These are phyloP conservation scores for Debaryomyces maramus DNA, from an alignment of 805 yeast species.

Conservation along the genomic window DNA sequence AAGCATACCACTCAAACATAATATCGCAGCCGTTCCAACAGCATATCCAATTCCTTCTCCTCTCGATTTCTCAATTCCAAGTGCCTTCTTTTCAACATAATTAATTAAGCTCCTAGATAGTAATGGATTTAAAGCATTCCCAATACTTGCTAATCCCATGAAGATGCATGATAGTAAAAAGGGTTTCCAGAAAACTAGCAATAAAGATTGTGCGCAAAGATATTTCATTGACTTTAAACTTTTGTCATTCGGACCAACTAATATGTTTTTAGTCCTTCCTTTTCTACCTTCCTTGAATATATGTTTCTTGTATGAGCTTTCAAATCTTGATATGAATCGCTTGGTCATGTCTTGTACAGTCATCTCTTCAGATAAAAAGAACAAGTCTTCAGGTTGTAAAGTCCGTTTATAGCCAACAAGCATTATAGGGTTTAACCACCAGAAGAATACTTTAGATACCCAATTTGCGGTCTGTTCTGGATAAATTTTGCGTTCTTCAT, in stretches of 20 bases:
- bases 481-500: conserved; percentile 47
- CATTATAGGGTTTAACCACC: conserved; percentile 21
- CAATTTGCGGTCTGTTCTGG: conserved; percentile 28
- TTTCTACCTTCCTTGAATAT: conserved; percentile 12
- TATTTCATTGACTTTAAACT: conserved; percentile 18
- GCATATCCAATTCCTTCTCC: conserved; percentile 72
- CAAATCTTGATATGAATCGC: conserved; percentile 2
- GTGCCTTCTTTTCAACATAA: conserved; percentile 45
- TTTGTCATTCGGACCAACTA: no score
- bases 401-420: conserved; percentile 20
- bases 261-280: no score
- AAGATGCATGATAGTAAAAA: conserved; percentile 35
- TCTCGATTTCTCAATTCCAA: conserved; percentile 26
- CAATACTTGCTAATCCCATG: conserved; percentile 41
- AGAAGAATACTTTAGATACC: conserved; percentile 15
- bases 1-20: conserved; percentile 17
- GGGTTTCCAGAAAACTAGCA: conserved; percentile 43
- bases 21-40: conserved; percentile 60
- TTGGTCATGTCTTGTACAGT: conserved; percentile 12
- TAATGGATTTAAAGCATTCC: conserved; percentile 57
- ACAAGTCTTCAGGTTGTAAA: conserved; percentile 16
- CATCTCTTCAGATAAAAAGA: conserved; percentile 11
- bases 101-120: conserved; percentile 58
- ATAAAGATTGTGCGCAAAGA: conserved; percentile 41
- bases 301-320: conserved; percentile 13